Base-by-base conservation (phyloP, 805 yeast genomes). In the Middelhovenomyces tepae region DNA sequence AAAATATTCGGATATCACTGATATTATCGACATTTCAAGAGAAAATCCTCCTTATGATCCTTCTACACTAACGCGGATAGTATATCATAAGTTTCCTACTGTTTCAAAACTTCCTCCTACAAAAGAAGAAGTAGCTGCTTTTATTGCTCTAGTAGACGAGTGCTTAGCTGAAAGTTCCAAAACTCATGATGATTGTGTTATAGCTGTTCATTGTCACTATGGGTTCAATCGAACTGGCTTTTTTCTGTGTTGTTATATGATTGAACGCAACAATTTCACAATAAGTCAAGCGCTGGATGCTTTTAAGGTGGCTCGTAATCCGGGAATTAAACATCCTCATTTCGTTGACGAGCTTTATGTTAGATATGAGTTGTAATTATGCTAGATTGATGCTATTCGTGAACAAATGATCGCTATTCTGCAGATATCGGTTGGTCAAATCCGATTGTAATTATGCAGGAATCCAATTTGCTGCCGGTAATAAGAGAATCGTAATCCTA, bases 201-300 rank as follows among this genome's bases (percentile, higher is more conserved):
- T 78, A 5, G 84, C 70, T 0, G 79, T 81, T 5, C 91, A 81
- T 53, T 80, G 91, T 50, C 91, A 80, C 51, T 80, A 80, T 49
- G 91, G 89, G 4, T 82, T 79, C 56, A 80, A 80, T 51, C 60
- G 89, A 36, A 80, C 89, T 0, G 89, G 91, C 2, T 80, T 73
- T 45, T 62, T 81, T 32, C 71, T 80, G 13, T 75, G 83, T 48
- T 71, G 81, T 47, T 81, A 75, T 49, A 57, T 80, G 46, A 65
- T 81, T 16, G 84, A 78, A 46, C 59, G 57, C 32, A 52, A 71
- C 20, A 74, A 74, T 0, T 71, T 79, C 71, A 47, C 65, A 3
- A 82, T 79, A 2, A 59, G 60, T 22, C 81, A 75, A 29, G 82
- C 89, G 0, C 63, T 80, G 10, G 68, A 62, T 8, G 75, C 75